Conservation (phyloP, 78 protist species). For the Planoprotostelium fungivorum region DNA sequence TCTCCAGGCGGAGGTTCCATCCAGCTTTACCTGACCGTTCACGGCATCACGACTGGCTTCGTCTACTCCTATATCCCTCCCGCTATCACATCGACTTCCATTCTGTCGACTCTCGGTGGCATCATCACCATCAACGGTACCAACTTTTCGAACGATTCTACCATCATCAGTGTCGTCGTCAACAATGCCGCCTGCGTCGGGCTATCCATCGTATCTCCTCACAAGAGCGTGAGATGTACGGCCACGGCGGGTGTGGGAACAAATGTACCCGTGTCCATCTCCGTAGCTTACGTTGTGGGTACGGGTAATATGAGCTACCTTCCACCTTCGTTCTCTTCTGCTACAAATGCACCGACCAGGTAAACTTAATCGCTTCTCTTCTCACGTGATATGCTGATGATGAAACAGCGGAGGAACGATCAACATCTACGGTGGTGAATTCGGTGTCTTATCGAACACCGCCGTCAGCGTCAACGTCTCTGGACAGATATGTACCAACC, state of each 20-base stretch:
- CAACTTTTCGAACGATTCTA: background rate
- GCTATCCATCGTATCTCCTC: background rate
- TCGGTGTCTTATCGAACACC: background rate
- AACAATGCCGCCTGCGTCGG: background rate
- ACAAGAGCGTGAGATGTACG: background rate
- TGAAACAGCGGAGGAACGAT: background rate
- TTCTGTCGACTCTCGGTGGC: background rate
- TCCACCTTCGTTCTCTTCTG: background rate
- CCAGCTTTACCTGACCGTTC: background rate
- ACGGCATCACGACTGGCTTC: background rate
- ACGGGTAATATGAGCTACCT: background rate
- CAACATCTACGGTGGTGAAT: background rate
- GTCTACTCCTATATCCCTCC: background rate
- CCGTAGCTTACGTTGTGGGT: background rate
- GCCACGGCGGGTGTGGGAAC: background rate
- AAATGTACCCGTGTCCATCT: background rate
- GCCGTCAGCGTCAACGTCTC: background rate
- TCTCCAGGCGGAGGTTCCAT: background rate
- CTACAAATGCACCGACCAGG: background rate
- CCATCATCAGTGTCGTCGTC: background rate
- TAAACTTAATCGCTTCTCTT: too few relatives aligned
- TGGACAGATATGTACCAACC: background rate
- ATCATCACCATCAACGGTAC: background rate
- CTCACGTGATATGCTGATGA: too few relatives aligned
- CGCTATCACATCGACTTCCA: background rate